phyloP scores from a whole-genome alignment of 441 rosid species.

The Manihot esculenta region DNA sequence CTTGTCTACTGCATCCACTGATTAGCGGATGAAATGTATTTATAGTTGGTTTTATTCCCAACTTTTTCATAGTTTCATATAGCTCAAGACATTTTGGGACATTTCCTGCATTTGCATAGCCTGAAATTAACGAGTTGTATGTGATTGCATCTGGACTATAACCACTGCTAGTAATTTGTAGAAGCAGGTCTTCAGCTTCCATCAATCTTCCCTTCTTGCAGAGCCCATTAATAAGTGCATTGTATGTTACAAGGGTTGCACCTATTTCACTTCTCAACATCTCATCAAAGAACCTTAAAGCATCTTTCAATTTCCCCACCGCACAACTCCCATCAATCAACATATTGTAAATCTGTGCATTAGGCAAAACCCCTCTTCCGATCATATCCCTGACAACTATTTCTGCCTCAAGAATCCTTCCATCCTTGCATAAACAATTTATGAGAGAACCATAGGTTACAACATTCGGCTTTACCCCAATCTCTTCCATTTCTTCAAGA shows the following conservation, averaged over 20 bases:
- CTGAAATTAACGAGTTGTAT: conserved; percentile 69
- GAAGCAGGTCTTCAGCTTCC: conserved; percentile 67
- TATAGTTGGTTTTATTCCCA: conserved; percentile 53
- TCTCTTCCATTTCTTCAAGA: conserved; percentile 74
- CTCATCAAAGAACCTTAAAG: conserved; percentile 59
- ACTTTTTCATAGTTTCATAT: conserved; percentile 59
- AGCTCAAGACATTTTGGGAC: conserved; percentile 51
- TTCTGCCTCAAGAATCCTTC: conserved; percentile 79
- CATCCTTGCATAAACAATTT: conserved; percentile 62
- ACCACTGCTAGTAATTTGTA: conserved; percentile 43
- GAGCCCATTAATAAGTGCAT: conserved; percentile 61
- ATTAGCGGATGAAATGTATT: conserved; percentile 60
- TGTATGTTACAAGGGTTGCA: conserved; percentile 68
- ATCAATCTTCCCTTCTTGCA: conserved; percentile 47
- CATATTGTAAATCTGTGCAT: conserved; percentile 66
- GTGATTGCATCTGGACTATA: conserved; percentile 61
- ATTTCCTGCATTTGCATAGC: conserved; percentile 52
- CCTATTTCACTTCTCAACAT: conserved; percentile 45
- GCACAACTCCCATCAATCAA: conserved; percentile 58
- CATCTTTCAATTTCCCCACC: conserved; percentile 53
- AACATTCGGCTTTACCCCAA: conserved; percentile 56
- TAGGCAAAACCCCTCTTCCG: conserved; percentile 56
- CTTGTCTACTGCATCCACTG: conserved; percentile 47
- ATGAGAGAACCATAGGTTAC: conserved; percentile 70
- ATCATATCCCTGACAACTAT: conserved; percentile 62